Percentiles rank a stretch among this genome's conserved stretches.
Evolutionary conservation across 768 basidiomycete genomes (phyloP).

Genomic region (Leucosporidium yakuticum): DNA sequence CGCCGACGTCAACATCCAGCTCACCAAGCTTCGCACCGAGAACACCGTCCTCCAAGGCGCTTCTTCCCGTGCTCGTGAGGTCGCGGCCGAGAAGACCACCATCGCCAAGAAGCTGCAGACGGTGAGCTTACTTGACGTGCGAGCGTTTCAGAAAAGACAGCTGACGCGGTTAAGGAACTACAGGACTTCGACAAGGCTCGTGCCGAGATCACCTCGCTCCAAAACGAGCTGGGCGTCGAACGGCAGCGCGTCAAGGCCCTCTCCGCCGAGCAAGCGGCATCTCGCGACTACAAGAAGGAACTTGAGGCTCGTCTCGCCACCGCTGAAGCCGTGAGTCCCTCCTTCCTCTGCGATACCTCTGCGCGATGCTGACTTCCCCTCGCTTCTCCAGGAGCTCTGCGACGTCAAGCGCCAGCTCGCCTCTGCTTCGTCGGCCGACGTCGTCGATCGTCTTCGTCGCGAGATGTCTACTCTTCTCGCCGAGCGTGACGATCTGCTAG

Average conservation of each 20-base stretch:
- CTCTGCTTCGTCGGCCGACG: slow-evolving; percentile 43
- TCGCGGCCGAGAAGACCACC: slow-evolving; percentile 54
- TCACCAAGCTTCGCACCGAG: slow-evolving; percentile 57
- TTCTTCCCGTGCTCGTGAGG: slow-evolving; percentile 40
- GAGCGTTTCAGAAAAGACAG: slow-evolving; percentile 3
- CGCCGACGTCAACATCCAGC: slow-evolving; percentile 50
- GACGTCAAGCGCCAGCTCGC: slow-evolving; percentile 3
- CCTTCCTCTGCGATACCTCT: background rate
- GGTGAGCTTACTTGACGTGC: too few relatives aligned
- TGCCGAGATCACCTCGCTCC: slow-evolving; percentile 62
- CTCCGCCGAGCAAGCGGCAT: slow-evolving; percentile 57
- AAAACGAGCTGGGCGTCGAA: slow-evolving; percentile 64
- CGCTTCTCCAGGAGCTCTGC: slow-evolving; percentile 11
- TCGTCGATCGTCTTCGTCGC: slow-evolving; percentile 67
- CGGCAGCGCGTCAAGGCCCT: slow-evolving; percentile 60
- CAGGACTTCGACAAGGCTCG: slow-evolving; percentile 51
- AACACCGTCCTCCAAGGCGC: slow-evolving; percentile 67
- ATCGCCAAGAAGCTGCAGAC: slow-evolving; percentile 53
- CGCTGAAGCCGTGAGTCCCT: slow-evolving; percentile 13
- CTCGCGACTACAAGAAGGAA: slow-evolving; percentile 55
- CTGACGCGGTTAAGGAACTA: slow-evolving; percentile 1
- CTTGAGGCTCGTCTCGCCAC: slow-evolving; percentile 12
- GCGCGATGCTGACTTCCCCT: background rate
- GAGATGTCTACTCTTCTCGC: slow-evolving; percentile 64
- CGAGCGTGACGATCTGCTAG: slow-evolving; percentile 70